Evolutionary conservation across 257 asterid genomes (phyloP).

Genomic region (Primulina huaijiensis): DNA sequence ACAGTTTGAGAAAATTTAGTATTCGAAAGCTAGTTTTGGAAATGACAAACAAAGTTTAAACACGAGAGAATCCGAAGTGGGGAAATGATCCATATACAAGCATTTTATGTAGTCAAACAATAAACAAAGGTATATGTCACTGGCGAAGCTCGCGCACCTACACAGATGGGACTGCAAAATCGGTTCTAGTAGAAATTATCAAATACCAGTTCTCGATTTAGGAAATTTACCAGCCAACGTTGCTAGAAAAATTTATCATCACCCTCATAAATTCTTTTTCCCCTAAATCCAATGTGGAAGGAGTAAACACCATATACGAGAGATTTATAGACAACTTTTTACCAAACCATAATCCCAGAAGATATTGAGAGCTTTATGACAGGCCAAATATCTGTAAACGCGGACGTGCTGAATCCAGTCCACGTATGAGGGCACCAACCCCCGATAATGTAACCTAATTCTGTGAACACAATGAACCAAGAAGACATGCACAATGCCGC

Average conservation of each 20-base stretch:
- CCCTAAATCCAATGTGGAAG: too few species aligned
- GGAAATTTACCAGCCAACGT: too few species aligned
- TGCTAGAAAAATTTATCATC: background rate
- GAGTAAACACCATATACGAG: too few species aligned
- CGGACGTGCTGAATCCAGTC: slow-evolving; percentile 49
- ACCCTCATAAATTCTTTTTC: too few species aligned
- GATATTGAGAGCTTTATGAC: slow-evolving; percentile 61
- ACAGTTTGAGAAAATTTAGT: background rate
- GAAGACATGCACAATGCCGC: slow-evolving; percentile 47
- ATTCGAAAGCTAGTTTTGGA: background rate
- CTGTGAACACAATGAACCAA: slow-evolving; percentile 52
- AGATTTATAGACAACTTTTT: slow-evolving; percentile 9
- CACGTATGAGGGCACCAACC: slow-evolving; percentile 72
- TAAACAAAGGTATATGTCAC: background rate
- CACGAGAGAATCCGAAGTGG: background rate
- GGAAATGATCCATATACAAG: too few species aligned
- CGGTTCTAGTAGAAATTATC: too few species aligned
- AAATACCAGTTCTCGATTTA: too few species aligned
- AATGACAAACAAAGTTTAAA: background rate
- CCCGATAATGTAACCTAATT: slow-evolving; percentile 45
- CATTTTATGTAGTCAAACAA: background rate
- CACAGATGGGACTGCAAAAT: too few species aligned
- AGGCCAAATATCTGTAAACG: slow-evolving; percentile 54
- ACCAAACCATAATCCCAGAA: slow-evolving; percentile 68
- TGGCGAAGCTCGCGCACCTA: too few species aligned